phyloP scores from a whole-genome alignment of 75 land plant species.

The Picea glauca region DNA sequence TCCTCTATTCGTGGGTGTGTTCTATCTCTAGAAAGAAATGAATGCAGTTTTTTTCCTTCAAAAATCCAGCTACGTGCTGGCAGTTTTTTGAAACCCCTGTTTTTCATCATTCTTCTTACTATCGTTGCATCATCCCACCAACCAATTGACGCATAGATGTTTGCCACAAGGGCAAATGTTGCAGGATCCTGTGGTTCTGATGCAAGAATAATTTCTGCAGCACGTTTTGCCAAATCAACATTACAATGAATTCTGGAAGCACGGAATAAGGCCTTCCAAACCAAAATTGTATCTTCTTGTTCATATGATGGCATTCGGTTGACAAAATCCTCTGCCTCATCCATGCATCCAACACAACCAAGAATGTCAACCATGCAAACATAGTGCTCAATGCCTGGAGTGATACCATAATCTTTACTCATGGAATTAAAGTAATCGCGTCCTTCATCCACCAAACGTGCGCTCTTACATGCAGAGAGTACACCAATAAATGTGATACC shows the following conservation, averaged over 20 bases:
- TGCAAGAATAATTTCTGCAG: constrained; percentile 42
- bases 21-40: constrained; percentile 51
- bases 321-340: constrained; percentile 45
- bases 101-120: constrained; percentile 48
- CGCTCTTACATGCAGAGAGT: constrained; percentile 65
- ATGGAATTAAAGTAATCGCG: constrained; percentile 39
- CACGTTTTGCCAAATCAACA: constrained; percentile 32
- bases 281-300: constrained; percentile 33
- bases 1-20: constrained; percentile 31
- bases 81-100: constrained; percentile 40
- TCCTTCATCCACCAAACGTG: constrained; percentile 40
- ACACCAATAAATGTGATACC: constrained; percentile 58
- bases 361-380: constrained; percentile 62
- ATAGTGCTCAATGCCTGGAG: constrained; percentile 54
- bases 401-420: constrained; percentile 37
- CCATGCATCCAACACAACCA: constrained; percentile 43
- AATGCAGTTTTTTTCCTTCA: constrained; percentile 33
- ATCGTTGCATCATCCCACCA: constrained; percentile 38
- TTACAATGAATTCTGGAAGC: constrained; percentile 60
- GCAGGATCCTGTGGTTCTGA: constrained; percentile 52
- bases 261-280: constrained; percentile 58
- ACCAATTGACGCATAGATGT: constrained; percentile 49
- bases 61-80: constrained; percentile 65
- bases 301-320: constrained; percentile 32
- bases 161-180: constrained; percentile 48